Evolutionary conservation across 2,329 filamentous ascomycete genomes (phyloP).

Genomic region (Ceratocystis ficicola): DNA sequence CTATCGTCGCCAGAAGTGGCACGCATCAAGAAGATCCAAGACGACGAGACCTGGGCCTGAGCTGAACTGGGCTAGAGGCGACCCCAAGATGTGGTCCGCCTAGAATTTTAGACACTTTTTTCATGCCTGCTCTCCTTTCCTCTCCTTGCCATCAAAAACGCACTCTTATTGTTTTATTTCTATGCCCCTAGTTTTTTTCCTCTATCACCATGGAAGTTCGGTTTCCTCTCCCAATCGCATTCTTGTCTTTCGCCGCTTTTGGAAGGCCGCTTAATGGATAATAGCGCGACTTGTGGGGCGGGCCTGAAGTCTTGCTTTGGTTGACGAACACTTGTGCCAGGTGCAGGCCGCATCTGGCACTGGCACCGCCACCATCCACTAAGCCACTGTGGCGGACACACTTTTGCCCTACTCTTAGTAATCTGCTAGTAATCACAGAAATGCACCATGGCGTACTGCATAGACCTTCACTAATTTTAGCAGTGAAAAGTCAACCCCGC

Average conservation of each 20-base stretch:
- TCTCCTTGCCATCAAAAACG: neutral
- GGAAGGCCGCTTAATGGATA: neutral
- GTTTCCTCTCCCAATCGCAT: neutral
- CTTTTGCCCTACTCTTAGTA: too few relatives aligned
- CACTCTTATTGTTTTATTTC: neutral
- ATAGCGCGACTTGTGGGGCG: neutral
- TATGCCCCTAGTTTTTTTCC: neutral
- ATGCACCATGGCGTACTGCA: too few relatives aligned
- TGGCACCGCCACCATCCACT: neutral
- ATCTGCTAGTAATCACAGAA: too few relatives aligned
- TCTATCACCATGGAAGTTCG: neutral
- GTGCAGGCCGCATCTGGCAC: neutral
- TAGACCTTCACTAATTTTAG: too few relatives aligned
- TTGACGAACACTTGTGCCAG: neutral
- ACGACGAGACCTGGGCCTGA: neutral
- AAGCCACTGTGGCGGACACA: neutral
- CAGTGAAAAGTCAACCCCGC: too few relatives aligned
- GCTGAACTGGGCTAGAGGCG: neutral
- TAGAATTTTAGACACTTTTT: neutral
- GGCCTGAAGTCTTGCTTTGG: neutral
- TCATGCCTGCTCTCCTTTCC: neutral
- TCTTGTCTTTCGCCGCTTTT: neutral
- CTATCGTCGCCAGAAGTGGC: constrained; percentile 11
- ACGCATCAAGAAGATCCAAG: neutral
- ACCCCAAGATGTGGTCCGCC: neutral